Evolutionary conservation across 2,329 filamentous ascomycete genomes (phyloP).

Genomic region (Aspergillus sojae): DNA sequence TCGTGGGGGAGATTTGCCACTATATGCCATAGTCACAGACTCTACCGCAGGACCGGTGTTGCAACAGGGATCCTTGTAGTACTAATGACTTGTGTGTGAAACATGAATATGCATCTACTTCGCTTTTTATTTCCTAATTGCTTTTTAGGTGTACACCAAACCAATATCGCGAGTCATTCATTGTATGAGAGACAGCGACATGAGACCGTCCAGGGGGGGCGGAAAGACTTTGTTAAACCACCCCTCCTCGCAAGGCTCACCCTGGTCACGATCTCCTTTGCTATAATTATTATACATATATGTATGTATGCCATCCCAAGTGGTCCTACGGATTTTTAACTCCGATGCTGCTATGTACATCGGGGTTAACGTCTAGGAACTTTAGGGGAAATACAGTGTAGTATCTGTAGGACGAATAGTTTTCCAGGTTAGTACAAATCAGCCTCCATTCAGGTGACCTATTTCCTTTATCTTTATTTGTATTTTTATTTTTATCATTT

Average conservation of each 20-base stretch:
- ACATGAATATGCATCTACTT: constrained; percentile 12
- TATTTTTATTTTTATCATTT: not conserved
- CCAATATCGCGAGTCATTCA: constrained; percentile 6
- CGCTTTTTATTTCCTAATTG: constrained; percentile 11
- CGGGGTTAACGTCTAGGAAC: not conserved
- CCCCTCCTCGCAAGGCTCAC: constrained; percentile 11
- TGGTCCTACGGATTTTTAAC: not conserved
- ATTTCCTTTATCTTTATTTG: not conserved
- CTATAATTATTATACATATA: not conserved
- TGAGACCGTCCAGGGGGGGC: not conserved
- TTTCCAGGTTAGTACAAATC: not conserved
- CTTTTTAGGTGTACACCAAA: constrained; percentile 4
- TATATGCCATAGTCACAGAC: constrained; percentile 18
- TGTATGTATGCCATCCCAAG: not conserved
- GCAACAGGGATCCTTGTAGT: constrained; percentile 17
- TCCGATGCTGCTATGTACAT: not conserved
- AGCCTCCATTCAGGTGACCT: not conserved
- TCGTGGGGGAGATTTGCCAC: constrained; percentile 32
- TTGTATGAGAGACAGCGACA: constrained; percentile 16
- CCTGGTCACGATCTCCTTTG: not conserved
- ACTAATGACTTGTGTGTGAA: constrained; percentile 17
- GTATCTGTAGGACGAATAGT: not conserved
- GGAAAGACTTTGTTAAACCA: constrained; percentile 4
- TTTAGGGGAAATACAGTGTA: not conserved
- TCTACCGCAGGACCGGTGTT: constrained; percentile 23